phyloP scores from a whole-genome alignment of 495 filamentous ascomycete genomes.

The Parmelia sp. region DNA sequence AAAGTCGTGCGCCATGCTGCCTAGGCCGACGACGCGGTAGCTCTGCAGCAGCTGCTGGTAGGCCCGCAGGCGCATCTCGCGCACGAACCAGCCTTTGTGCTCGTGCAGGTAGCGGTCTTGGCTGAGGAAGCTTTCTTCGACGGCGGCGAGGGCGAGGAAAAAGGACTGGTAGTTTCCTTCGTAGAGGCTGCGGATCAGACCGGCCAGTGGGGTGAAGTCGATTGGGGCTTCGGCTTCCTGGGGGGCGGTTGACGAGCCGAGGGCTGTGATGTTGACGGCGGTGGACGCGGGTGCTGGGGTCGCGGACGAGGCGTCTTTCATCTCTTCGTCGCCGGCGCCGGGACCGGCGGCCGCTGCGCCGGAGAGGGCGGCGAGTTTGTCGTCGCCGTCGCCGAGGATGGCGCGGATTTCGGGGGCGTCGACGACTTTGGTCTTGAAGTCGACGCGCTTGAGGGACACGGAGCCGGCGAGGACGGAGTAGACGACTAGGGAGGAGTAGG shows the following conservation, averaged over 20 bases:
- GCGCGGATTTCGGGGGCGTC: constrained; percentile 97
- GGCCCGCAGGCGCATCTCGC: constrained; percentile 92
- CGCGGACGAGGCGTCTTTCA: constrained; percentile 57
- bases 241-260: constrained; percentile 59
- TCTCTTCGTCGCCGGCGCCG: constrained; percentile 70
- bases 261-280: constrained; percentile 75
- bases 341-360: constrained; percentile 73
- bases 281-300: constrained; percentile 54
- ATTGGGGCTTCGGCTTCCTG: constrained; percentile 67
- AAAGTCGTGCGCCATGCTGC: constrained; percentile 94
- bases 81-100: constrained; percentile 91
- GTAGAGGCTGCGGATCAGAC: constrained; percentile 85
- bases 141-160: constrained; percentile 82
- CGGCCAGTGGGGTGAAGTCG: constrained; percentile 76
- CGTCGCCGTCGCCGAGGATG: constrained; percentile 82
- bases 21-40: constrained; percentile 91
- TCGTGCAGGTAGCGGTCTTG: constrained; percentile 92
- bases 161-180: constrained; percentile 87
- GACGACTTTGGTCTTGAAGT: constrained; percentile 98
- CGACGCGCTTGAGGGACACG: constrained; percentile 87
- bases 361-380: constrained; percentile 71
- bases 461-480: constrained; percentile 95
- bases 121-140: constrained; percentile 88
- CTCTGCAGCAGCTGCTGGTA: constrained; percentile 97
- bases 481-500: constrained; percentile 85